Conservation (phyloP, 176 grass and related monocot genomes). For the Carex kokanica region DNA sequence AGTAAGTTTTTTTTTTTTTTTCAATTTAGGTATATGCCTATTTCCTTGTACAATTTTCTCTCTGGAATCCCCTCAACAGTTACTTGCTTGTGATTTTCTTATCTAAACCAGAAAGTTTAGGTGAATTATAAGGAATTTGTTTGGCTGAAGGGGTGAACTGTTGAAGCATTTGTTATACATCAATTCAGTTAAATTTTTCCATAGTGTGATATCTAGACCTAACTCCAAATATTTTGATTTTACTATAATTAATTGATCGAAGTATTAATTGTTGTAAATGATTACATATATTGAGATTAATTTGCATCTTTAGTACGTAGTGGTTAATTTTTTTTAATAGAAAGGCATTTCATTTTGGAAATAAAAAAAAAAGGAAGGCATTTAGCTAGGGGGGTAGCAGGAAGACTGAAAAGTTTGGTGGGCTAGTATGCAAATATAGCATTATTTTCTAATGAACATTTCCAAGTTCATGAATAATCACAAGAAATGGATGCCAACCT, state of each 20-base stretch:
- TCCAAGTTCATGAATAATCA: not conserved
- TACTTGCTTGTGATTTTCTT: not conserved
- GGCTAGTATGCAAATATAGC: not conserved
- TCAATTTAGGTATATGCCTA: not conserved
- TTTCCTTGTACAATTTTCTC: not conserved
- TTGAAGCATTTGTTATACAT: slow-evolving; percentile 11
- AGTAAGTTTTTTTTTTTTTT: not conserved
- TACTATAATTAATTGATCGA: not conserved
- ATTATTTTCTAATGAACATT: not conserved
- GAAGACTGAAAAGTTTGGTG: not conserved
- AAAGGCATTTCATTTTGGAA: no score
- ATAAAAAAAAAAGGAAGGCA: not conserved
- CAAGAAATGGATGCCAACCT: not conserved
- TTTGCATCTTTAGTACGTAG: not conserved
- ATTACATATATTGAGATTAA: not conserved
- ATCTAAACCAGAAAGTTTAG: not conserved
- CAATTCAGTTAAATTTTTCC: not conserved
- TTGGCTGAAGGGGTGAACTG: not conserved
- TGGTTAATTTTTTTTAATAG: not conserved
- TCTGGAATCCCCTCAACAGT: not conserved
- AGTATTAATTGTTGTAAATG: not conserved
- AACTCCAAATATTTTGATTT: not conserved
- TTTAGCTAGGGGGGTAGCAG: no score
- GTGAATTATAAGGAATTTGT: not conserved
- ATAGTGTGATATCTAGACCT: not conserved